phyloP scores from a whole-genome alignment of 108 stramenopile species.

The Stephanodiscus minutulus region DNA sequence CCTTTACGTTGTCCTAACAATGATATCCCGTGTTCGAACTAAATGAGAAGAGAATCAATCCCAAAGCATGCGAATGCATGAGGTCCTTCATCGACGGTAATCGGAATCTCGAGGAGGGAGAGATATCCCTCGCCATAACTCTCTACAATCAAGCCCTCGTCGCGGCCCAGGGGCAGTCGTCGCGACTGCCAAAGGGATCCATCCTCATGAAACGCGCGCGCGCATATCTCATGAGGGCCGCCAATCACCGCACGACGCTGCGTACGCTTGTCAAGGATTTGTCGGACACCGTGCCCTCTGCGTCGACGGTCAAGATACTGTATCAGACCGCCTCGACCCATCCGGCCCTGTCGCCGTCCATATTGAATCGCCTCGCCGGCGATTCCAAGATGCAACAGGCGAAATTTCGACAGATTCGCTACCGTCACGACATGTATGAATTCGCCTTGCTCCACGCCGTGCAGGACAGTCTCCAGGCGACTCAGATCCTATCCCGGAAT shows the following conservation, averaged over 20 bases:
- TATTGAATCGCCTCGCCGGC: conserved; percentile 48
- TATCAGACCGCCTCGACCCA: conserved; percentile 51
- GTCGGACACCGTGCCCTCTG: conserved; percentile 48
- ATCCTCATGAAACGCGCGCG: conserved; percentile 67
- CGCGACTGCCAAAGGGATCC: conserved; percentile 54
- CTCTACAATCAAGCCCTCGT: conserved; percentile 68
- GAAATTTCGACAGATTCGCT: conserved; percentile 62
- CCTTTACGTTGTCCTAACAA: background rate
- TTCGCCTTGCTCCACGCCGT: conserved; percentile 73
- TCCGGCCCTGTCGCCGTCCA: conserved; percentile 43
- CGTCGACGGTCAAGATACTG: conserved; percentile 45
- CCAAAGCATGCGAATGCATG: conserved; percentile 69
- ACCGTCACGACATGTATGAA: conserved; percentile 84
- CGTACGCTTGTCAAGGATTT: conserved; percentile 52
- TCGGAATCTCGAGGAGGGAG: conserved; percentile 55
- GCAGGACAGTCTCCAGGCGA: conserved; percentile 71
- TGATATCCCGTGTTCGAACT: background rate
- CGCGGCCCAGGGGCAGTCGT: conserved; percentile 15
- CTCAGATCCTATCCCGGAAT: conserved; percentile 65
- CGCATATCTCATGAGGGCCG: conserved; percentile 66
- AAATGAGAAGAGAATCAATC: conserved; percentile 39
- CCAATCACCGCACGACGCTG: conserved; percentile 56
- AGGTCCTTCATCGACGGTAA: conserved; percentile 81
- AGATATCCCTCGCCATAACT: conserved; percentile 62
- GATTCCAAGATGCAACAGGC: conserved; percentile 55